phyloP scores from a whole-genome alignment of 352 stramenopile genomes.

The Globisporangium solare region DNA sequence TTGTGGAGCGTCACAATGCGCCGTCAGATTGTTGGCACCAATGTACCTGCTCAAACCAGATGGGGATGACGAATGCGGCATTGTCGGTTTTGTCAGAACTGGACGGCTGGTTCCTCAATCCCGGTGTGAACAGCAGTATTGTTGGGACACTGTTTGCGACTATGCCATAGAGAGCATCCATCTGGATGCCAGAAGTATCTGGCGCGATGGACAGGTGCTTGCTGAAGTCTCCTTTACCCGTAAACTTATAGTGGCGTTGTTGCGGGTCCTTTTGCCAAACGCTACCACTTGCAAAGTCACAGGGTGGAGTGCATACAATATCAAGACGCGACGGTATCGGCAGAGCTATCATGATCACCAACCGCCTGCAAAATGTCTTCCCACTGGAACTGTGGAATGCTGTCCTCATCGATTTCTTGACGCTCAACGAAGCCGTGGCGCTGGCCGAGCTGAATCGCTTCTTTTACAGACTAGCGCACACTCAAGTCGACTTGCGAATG shows the following conservation, averaged over 20 bases:
- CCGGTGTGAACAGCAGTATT: no score
- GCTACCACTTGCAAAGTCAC: neutral
- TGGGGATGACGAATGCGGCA: neutral
- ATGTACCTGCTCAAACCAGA: neutral
- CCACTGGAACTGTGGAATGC: constrained; percentile 55
- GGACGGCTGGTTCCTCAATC: no score
- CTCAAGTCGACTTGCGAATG: constrained; percentile 32
- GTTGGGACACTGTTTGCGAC: neutral
- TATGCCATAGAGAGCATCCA: neutral
- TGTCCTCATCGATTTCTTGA: constrained; percentile 44
- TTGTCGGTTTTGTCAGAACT: neutral
- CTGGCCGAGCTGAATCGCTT: constrained; percentile 43
- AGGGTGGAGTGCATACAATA: neutral
- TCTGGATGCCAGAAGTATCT: neutral
- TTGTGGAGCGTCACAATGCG: neutral
- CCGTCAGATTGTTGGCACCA: neutral
- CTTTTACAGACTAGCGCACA: constrained; percentile 53
- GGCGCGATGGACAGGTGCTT: neutral
- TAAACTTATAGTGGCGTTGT: neutral
- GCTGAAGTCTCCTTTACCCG: neutral
- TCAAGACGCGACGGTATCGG: neutral
- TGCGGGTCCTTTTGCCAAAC: neutral
- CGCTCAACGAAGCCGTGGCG: constrained; percentile 49
- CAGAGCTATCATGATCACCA: constrained; percentile 1
- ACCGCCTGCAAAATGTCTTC: constrained; percentile 23